Percentiles rank a stretch among this genome's conserved stretches.
phyloP scores from a whole-genome alignment of 2,329 filamentous ascomycete species.

The Aspergillus eucalypticola region DNA sequence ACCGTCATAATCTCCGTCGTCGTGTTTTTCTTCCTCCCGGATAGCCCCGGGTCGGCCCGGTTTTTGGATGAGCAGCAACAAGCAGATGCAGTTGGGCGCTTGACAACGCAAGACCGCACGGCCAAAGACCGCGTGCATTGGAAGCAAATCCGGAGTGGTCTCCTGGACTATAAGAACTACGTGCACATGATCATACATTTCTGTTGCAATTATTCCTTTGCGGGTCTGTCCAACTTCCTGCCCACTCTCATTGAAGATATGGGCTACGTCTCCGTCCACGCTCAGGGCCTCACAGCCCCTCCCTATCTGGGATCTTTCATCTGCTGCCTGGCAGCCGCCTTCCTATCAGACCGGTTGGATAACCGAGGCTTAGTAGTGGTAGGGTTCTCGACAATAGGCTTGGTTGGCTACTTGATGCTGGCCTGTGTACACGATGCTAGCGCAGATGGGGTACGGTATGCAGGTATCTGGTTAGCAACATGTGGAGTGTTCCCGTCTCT shows the following conservation, averaged over 20 bases:
- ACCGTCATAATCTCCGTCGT: conserved; percentile 45
- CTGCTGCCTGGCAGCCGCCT: conserved; percentile 28
- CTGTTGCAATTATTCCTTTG: conserved; percentile 41
- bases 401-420: conserved; percentile 39
- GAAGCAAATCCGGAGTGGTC: conserved; percentile 36
- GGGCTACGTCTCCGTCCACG: conserved; percentile 42
- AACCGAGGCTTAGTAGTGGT: conserved; percentile 39
- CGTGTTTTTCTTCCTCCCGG: conserved; percentile 47
- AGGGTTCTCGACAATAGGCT: conserved; percentile 25
- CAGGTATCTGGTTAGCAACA: conserved; percentile 40
- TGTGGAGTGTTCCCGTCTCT: conserved; percentile 28
- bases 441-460: conserved; percentile 36
- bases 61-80: conserved; percentile 49
- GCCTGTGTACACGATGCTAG: conserved; percentile 27
- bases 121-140: conserved; percentile 29
- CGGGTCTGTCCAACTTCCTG: conserved; percentile 44
- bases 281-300: conserved; percentile 46
- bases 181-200: conserved; percentile 43
- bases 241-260: conserved; percentile 46
- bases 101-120: conserved; percentile 30
- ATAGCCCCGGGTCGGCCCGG: conserved; percentile 45
- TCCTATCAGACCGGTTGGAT: conserved; percentile 39
- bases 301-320: conserved; percentile 46
- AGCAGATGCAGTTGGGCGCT: conserved; percentile 53
- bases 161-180: conserved; percentile 42